phyloP scores from a whole-genome alignment of 2,329 filamentous ascomycete species.

The Fusarium ramigenum region DNA sequence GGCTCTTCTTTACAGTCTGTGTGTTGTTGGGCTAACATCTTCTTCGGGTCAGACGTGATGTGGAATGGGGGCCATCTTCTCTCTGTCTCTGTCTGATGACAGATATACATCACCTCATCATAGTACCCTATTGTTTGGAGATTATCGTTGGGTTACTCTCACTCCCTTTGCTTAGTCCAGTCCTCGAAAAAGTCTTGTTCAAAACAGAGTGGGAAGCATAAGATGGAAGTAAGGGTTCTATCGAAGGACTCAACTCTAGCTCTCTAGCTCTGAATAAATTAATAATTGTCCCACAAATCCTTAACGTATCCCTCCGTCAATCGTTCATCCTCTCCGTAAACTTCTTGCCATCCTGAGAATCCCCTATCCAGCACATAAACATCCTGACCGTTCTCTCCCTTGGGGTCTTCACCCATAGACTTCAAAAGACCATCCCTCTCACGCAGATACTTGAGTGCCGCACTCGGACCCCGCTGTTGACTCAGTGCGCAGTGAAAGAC shows the following conservation, averaged over 20 bases:
- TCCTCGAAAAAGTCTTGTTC: not conserved
- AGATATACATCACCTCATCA: not conserved
- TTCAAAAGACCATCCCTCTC: conserved; percentile 67
- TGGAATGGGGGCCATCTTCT: not conserved
- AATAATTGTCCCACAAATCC: conserved; percentile 80
- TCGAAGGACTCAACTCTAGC: not conserved
- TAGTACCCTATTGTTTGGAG: no score
- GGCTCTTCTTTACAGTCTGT: not conserved
- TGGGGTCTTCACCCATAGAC: conserved; percentile 43
- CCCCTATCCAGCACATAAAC: conserved; percentile 85
- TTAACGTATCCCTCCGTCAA: conserved; percentile 86
- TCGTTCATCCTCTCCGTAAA: conserved; percentile 78
- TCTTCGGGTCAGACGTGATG: not conserved
- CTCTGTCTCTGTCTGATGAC: not conserved
- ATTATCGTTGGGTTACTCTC: not conserved
- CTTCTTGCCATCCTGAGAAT: conserved; percentile 90
- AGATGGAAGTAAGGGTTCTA: not conserved
- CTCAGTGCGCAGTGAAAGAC: conserved; percentile 95
- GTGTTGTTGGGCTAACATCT: not conserved
- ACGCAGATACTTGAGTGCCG: conserved; percentile 81
- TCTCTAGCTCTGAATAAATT: not conserved
- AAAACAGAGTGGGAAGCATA: not conserved
- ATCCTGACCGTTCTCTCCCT: conserved; percentile 73
- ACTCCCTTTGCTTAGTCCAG: not conserved
- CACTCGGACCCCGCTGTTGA: conserved; percentile 87